Evolutionary conservation across 352 stramenopile genomes (phyloP), one percentile per base, ranked within the genome.

Genomic region (Globisporangium viniferum): DNA sequence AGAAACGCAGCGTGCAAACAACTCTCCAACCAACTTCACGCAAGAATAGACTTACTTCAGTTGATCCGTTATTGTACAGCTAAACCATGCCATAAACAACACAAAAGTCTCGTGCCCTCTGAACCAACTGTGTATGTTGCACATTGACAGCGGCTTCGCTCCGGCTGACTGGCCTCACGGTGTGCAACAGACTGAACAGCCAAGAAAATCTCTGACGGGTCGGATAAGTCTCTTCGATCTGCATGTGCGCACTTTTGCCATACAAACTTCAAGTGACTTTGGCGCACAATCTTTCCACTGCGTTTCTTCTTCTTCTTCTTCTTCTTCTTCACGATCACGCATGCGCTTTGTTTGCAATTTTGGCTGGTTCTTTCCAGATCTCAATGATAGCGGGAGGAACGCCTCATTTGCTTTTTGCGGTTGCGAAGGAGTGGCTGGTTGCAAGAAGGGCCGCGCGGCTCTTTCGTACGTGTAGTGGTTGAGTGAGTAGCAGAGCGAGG

Each of bases 221-320:
- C 18, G 55, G 55, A 60, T 46, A 60, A 60, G 54, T 10, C 27
- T 14, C 24, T 0, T 22, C 14, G 14, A 22, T 29, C 18, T 22
- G 10, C 27, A 1, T 44, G 15, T 44, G 53, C 22, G 31, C 18
- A 20, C 55, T 12, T 61, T 61, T 36, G 18, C 20, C 55, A 61
- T 46, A 61, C 55, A 46, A 61, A 61, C 55, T 61, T 27, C 55
- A 46, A 61, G 18, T 61, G 18, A 31, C 20, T 6, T 6, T 29
- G 55, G 55, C 35, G 55, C 31, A 33, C 31, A 44, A 61, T 61
- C 55, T 46, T 60, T 60, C 55, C 31, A 24, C 27, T 31, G 6
- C 29, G 18, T 46, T 60, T 44, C 33, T 59, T 59, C 33, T 8
- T 20, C 22, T 60, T 44, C 33, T 59, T 59, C 33, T 8, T 20